Evolutionary conservation across 1,139 yeast species (phyloP), one percentile per base, ranked within the genome.

Genomic region (Yamadazyma epiphylla): DNA sequence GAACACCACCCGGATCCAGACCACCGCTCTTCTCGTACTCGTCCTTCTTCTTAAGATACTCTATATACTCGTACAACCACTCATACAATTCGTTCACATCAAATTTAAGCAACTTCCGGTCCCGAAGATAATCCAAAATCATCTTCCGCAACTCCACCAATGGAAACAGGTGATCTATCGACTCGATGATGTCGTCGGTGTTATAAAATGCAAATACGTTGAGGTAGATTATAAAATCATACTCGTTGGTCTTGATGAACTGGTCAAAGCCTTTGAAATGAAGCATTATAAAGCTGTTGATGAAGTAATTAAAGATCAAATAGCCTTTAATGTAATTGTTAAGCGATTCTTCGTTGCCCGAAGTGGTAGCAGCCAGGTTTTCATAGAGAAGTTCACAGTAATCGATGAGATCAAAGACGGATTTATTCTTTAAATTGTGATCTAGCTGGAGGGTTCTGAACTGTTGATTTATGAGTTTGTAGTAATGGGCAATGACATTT

Each of bases 211-310:
- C 63, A 52, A 60, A 67, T 21, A 68, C 56, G 39, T 68, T 65
- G 38, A 68, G 48, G 43, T 68, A 68, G 16, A 68, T 60, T 32
- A 66, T 60, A 43, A 68, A 68, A 41, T 68, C 74, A 31, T 51
- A 55, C 35, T 61, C 66, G 36, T 55, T 56, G 13, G 53, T 43
- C 35, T 58, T 60, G 30, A 68, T 62, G 38, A 68, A 68, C 29
- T 53, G 53, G 39, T 64, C 70, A 39, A 68, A 68, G 5, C 74
- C 74, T 31, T 58, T 50, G 45, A 63, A 68, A 42, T 66, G 70
- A 32, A 63, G 37, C 66, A 67, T 64, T 29, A 68, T 59, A 39
- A 64, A 62, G 35, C 66, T 58, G 39, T 64, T 67, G 31, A 68
- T 61, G 42, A 64, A 67, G 43, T 67, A 68, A 41, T 62, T 64